These are phyloP conservation scores for Lathyrus oleraceus DNA, from an alignment of 306 rosid genomes.

Conservation along the genomic window DNA sequence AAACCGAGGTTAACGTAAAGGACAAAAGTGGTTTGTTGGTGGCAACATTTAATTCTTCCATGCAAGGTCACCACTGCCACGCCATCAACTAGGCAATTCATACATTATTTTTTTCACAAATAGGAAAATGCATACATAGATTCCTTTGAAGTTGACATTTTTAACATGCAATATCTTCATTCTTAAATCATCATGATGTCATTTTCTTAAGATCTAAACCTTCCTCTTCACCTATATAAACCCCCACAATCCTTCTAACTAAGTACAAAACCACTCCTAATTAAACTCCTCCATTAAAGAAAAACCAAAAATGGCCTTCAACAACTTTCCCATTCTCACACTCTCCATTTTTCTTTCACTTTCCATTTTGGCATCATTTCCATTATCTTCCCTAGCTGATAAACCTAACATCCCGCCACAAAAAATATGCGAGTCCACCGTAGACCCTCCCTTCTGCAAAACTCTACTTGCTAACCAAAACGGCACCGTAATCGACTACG, in stretches of 20 bases:
- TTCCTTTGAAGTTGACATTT: constrained; percentile 6
- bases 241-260: background rate
- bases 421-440: constrained; percentile 52
- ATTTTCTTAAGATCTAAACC: constrained; percentile 3
- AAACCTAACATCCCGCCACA: constrained; percentile 36
- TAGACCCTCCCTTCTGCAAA: constrained; percentile 60
- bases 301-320: constrained; percentile 43
- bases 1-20: no score
- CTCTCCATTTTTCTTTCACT: constrained; percentile 13
- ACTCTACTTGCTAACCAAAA: constrained; percentile 47
- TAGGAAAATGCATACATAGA: background rate
- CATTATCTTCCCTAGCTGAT: background rate
- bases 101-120: background rate
- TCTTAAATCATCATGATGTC: background rate
- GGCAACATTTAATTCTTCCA: background rate
- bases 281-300: background rate
- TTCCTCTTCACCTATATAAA: background rate
- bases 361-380: constrained; percentile 1
- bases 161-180: background rate
- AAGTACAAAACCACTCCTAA: background rate
- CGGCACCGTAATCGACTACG: constrained; percentile 53
- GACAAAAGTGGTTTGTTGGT: no score
- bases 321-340: constrained; percentile 22
- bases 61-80: background rate
- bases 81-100: background rate